Base-by-base conservation (phyloP, 2,329 filamentous ascomycete species). In the Chaetomiaceae sp. region DNA sequence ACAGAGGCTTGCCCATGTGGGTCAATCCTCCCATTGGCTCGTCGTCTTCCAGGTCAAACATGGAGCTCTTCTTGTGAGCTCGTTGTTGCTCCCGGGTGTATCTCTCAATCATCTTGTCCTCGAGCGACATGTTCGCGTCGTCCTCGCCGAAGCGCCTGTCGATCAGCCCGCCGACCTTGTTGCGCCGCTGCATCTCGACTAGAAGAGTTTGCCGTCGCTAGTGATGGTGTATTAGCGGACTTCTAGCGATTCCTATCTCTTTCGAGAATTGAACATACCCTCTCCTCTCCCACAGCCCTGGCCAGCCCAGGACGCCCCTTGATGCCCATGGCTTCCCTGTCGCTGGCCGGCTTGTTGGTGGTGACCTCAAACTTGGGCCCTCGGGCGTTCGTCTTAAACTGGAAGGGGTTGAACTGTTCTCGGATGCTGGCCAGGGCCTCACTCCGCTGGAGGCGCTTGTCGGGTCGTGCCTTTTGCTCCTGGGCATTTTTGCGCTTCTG, bases 351-450 rank as follows among this genome's bases (percentile, higher is more conserved):
- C 54, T 81, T 81, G 59, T 81, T 82, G 49, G 80, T 91, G 0
- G 88, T 91, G 40, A 91, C 86, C 39, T 92, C 85, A 60, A 95
- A 95, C 65, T 97, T 97, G 53, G 84, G 84, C 0, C 85, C 88
- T 55, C 87, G 81, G 1, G 85, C 78, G 37, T 87, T 84, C 54
- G 88, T 83, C 71, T 95, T 95, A 68, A 96, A 82, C 67, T 99
- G 94, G 71, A 99, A 99, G 0, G 94, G 94, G 69, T 99, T 99
- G 81, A 97, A 97, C 62, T 91, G 87, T 66, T 97, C 91, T 66
- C 94, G 87, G 68, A 99, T 96, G 53, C 82, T 83, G 63, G 88
- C 84, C 58, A 99, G 78, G 15, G 91, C 89, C 52, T 84, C 85
- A 65, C 87, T 82, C 66, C 87, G 83, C 68, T 90, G 83, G 23